Evolutionary conservation across 2,329 filamentous ascomycete species (phyloP).

Genomic region (Arthrobotrys sphaeroides): DNA sequence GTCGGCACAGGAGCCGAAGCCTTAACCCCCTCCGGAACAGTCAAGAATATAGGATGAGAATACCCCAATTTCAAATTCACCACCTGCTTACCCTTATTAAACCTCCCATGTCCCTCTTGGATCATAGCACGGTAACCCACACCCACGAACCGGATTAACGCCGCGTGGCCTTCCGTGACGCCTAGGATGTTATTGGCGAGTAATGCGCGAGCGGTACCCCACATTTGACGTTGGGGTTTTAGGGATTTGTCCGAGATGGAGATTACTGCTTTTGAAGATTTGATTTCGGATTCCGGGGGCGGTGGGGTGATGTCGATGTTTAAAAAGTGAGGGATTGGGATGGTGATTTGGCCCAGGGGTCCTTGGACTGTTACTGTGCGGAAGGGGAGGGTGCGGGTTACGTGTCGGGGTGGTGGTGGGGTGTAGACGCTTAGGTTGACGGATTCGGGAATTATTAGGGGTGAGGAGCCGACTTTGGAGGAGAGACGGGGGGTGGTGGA

Average conservation of each 20-base stretch:
- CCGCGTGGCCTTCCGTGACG: conserved; percentile 94
- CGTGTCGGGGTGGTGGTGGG: conserved; percentile 62
- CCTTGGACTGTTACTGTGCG: conserved; percentile 50
- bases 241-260: conserved; percentile 74
- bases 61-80: conserved; percentile 95
- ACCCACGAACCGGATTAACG: conserved; percentile 89
- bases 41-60: conserved; percentile 92
- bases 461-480: conserved; percentile 86
- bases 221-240: conserved; percentile 89
- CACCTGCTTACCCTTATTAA: conserved; percentile 85
- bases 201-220: conserved; percentile 92
- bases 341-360: conserved; percentile 73
- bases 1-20: conserved; percentile 91
- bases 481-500: conserved; percentile 73
- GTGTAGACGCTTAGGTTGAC: conserved; percentile 80
- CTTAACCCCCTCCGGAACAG: conserved; percentile 81
- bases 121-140: conserved; percentile 93
- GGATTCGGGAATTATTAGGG: conserved; percentile 81
- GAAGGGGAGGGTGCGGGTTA: conserved; percentile 3
- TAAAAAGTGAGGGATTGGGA: conserved; percentile 82
- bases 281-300: conserved; percentile 68
- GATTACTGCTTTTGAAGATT: conserved; percentile 72
- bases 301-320: conserved; percentile 59
- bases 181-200: conserved; percentile 90
- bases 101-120: conserved; percentile 74